Percentiles rank a stretch among this genome's conserved stretches.
phyloP scores from a whole-genome alignment of 148 eudicot genomes.

The Rhododendron kiyosumense region DNA sequence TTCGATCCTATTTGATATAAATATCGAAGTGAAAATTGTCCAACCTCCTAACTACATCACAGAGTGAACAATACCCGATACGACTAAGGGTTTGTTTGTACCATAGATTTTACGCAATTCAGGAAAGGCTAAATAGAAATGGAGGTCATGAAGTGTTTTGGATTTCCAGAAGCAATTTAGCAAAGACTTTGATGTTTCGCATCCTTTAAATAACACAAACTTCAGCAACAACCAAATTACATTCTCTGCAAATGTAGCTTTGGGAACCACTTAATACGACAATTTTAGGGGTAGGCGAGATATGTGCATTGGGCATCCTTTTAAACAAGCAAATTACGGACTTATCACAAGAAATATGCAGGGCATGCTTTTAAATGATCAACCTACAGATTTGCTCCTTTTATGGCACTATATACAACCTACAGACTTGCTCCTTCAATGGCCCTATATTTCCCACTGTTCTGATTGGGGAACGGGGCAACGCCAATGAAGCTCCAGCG shows the following conservation, averaged over 20 bases:
- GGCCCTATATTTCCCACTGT: too few species aligned
- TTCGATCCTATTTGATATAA: neutral
- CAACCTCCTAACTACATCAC: neutral
- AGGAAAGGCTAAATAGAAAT: neutral
- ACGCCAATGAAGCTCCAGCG: too few species aligned
- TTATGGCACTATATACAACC: neutral
- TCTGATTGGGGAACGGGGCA: too few species aligned
- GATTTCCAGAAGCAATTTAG: neutral
- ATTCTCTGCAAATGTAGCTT: neutral
- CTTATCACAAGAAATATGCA: neutral
- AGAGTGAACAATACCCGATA: neutral
- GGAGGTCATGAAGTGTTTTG: neutral
- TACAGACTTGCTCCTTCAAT: too few species aligned
- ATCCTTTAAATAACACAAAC: neutral
- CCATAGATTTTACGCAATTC: neutral
- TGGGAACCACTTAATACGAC: neutral
- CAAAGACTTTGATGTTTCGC: neutral
- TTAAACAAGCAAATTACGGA: neutral
- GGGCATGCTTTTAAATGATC: neutral
- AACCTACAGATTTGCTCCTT: neutral
- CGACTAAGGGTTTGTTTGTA: neutral
- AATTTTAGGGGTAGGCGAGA: neutral
- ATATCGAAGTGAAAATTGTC: neutral
- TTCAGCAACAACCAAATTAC: neutral
- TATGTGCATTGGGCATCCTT: neutral